phyloP scores from a whole-genome alignment of 1,284 basidiomycete species.

The Malassezia arunalokei region DNA sequence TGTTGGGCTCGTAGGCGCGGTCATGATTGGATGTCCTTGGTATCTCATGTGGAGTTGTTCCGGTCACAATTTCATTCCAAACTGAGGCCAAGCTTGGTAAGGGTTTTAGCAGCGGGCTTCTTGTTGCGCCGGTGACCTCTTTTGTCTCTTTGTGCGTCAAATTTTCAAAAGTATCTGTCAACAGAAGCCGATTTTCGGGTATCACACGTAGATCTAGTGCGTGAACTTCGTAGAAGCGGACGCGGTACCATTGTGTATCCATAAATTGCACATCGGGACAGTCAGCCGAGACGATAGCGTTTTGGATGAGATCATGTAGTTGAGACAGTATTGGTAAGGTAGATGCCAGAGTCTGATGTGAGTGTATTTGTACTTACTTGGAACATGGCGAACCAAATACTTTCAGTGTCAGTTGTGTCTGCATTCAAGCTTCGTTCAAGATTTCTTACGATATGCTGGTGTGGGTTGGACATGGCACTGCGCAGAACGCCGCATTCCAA shows the following conservation, averaged over 20 bases:
- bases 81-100: neutral
- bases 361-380: neutral
- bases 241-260: slow-evolving; percentile 4
- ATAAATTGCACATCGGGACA: neutral
- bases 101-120: too few species aligned
- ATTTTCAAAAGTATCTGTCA: neutral
- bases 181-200: neutral
- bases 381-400: slow-evolving; percentile 3
- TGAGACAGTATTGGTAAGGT: neutral
- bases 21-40: neutral
- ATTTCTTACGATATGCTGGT: neutral
- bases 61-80: neutral
- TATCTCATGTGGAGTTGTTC: neutral
- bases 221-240: neutral
- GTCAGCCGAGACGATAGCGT: neutral
- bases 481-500: neutral
- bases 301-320: neutral
- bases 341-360: neutral
- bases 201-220: neutral
- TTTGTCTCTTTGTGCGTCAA: neutral
- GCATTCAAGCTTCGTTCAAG: neutral
- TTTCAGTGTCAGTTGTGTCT: neutral
- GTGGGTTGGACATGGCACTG: slow-evolving; percentile 2
- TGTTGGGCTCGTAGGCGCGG: too few species aligned
- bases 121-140: too few species aligned